phyloP scores from a whole-genome alignment of 2,329 filamentous ascomycete species.

The Aspergillus neoniger region DNA sequence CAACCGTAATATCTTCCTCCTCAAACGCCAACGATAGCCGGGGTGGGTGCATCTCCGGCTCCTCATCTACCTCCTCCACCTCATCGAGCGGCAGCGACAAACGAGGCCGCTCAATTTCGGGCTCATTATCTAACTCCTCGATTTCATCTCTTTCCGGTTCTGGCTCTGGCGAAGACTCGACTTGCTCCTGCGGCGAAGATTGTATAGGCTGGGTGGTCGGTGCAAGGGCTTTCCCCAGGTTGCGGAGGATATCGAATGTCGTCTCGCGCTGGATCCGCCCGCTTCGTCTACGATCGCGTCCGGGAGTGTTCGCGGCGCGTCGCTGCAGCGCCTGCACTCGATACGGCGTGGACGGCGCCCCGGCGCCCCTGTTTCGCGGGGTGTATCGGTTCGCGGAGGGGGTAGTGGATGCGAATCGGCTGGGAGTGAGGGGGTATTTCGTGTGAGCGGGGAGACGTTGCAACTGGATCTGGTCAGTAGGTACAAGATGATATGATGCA shows the following conservation, averaged over 20 bases:
- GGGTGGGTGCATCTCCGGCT: conserved; percentile 42
- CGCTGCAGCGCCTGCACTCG: conserved; percentile 57
- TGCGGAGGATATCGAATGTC: conserved; percentile 56
- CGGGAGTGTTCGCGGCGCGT: conserved; percentile 55
- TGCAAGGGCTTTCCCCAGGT: conserved; percentile 57
- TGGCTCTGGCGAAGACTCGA: conserved; percentile 19
- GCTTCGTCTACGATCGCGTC: conserved; percentile 52
- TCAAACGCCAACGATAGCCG: conserved; percentile 47
- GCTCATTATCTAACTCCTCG: conserved; percentile 52
- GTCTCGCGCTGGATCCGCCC: conserved; percentile 55
- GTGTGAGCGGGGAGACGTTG: conserved; percentile 36
- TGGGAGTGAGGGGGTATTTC: conserved; percentile 40
- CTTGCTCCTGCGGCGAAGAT: conserved; percentile 48
- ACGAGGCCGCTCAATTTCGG: conserved; percentile 44
- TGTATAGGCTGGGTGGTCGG: conserved; percentile 49
- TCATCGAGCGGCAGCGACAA: conserved; percentile 52
- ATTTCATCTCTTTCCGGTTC: conserved; percentile 38
- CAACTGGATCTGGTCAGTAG: conserved; percentile 25
- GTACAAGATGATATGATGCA: not conserved
- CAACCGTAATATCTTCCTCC: conserved; percentile 49
- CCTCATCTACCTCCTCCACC: conserved; percentile 48
- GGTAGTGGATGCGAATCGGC: conserved; percentile 32
- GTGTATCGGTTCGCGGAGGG: conserved; percentile 39
- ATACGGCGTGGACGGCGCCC: conserved; percentile 57
- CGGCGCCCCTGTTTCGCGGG: conserved; percentile 33